Base-by-base conservation (phyloP, 106 monocot species). In the Dendrobium huoshanense region DNA sequence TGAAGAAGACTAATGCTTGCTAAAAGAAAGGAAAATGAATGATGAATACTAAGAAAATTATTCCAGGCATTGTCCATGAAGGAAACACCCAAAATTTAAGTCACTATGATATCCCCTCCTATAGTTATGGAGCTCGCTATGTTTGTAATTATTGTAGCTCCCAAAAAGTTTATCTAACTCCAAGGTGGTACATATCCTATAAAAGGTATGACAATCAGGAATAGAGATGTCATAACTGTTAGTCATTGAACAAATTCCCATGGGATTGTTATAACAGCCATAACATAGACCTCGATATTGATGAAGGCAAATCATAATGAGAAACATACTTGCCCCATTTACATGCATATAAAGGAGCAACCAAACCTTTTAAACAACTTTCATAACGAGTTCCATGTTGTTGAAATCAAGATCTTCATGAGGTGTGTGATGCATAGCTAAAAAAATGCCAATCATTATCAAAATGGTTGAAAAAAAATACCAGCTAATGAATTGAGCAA, bases 31-130 rank as follows among this genome's bases (percentile, higher is more conserved):
- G 83, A 72, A 70, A 83, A 78, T 78, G 75, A 84, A 84, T 84
- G 61, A 74, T 79, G 84, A 49, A 79, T 59, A 73, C 61, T 75
- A 75, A 84, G 79, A 84, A 84, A 79, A 24, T 22, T n/a, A 79
- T 79, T 79, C 75, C 72, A 84, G 59, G 79, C 84, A 79, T 75
- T 84, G 79, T 84, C 84, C 79, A 79, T 51, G 56, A 58, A 84
- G 79, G 79, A 84, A 79, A 73, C 79, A 79, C 74, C 84, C 43
- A 79, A 74, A 84, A 84, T 72, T 79, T 73, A 84, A 79, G 81
- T 81, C 74, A 75, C 81, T 58, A 81, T 74, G 74, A 74, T 73
- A 81, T 81, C 81, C 73, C 81, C 75, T 81, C 75, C 81, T 75
- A n/a, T 8, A 61, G 61, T 22, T 61, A 19, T 61, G 61, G 61